phyloP scores from a whole-genome alignment of 1,284 basidiomycete genomes.

The Prillingera fragicola region DNA sequence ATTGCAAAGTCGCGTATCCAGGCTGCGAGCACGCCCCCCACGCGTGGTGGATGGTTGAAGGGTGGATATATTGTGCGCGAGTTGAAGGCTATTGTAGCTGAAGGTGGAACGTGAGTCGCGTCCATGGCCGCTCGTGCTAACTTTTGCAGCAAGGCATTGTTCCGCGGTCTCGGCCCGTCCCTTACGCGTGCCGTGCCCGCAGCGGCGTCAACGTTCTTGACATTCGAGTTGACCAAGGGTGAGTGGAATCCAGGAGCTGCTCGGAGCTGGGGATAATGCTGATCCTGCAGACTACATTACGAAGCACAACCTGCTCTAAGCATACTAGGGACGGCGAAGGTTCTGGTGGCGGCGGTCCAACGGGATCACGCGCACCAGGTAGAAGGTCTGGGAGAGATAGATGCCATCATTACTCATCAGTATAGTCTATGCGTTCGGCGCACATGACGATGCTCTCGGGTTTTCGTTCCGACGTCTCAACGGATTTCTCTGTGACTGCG shows the following conservation, averaged over 20 bases:
- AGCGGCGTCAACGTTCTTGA: constrained; percentile 85
- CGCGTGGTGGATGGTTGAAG: constrained; percentile 57
- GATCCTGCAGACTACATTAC: constrained; percentile 30
- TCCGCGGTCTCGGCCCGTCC: constrained; percentile 66
- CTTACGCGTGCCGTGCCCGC: constrained; percentile 76
- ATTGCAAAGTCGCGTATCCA: constrained; percentile 89
- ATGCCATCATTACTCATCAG: too few relatives aligned
- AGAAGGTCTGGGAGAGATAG: too few relatives aligned
- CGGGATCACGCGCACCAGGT: too few relatives aligned
- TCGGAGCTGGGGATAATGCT: background rate
- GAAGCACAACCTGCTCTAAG: constrained; percentile 31
- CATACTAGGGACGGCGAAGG: too few relatives aligned
- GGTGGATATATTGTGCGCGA: constrained; percentile 69
- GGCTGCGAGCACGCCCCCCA: constrained; percentile 68
- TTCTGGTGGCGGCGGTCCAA: too few relatives aligned
- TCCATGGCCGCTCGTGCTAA: background rate
- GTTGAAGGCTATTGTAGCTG: constrained; percentile 60
- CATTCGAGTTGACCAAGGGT: constrained; percentile 76
- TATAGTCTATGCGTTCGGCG: too few relatives aligned
- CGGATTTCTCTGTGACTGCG: too few relatives aligned
- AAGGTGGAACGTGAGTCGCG: constrained; percentile 62
- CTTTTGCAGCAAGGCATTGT: constrained; percentile 58
- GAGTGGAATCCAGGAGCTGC: constrained; percentile 6
- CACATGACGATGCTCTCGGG: too few relatives aligned
- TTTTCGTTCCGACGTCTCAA: too few relatives aligned